Base-by-base conservation (phyloP, 495 filamentous ascomycete species). In the Polyplosphaeria fusca region DNA sequence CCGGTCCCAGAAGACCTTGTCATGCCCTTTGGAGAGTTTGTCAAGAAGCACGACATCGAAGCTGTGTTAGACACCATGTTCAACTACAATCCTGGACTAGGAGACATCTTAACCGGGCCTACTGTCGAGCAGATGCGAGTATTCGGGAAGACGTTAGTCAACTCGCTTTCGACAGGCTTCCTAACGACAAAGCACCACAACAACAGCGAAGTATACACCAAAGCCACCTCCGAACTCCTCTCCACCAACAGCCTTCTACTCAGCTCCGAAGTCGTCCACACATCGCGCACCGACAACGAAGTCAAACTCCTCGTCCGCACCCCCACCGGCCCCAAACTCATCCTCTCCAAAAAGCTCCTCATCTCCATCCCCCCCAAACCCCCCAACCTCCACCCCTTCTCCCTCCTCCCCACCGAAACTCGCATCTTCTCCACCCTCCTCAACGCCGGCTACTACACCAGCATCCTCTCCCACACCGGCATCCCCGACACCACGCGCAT, bases 301-400 rank as follows among this genome's bases (percentile, higher is more conserved):
- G 65, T 76, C 13, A 56, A 66, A 22, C 30, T 79, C 5, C 7
- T 63, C 4, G 66, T 79, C 5, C 42, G 68, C 24, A 74, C 72
- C 0, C 65, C 70, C 0, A 49, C 59, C 5, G 76, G 74, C 1
- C 24, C 7, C 0, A 67, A 69, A 49, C 62, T 69, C 24, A 71
- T 81, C 52, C 48, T 63, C 42, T 75, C 76, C 2, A 73, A 70
- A 24, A 76, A 78, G 55, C 63, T 81, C 12, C 52, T 82, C 28
- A 64, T 77, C 22, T 67, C 78, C 2, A 72, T 76, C 18, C 77
- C 74, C 1, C 75, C 74, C 1, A 70, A 54, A 14, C 37, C 70
- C 1, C 37, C 60, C 0, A 76, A 72, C 25, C 54, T 79, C 12
- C 14, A 40, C 0, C 54, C 60, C 5, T 73, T 76, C 43, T 68